Evolutionary conservation across 2,329 filamentous ascomycete species (phyloP), one percentile per base, ranked within the genome.

Genomic region (Calycina herbarum): DNA sequence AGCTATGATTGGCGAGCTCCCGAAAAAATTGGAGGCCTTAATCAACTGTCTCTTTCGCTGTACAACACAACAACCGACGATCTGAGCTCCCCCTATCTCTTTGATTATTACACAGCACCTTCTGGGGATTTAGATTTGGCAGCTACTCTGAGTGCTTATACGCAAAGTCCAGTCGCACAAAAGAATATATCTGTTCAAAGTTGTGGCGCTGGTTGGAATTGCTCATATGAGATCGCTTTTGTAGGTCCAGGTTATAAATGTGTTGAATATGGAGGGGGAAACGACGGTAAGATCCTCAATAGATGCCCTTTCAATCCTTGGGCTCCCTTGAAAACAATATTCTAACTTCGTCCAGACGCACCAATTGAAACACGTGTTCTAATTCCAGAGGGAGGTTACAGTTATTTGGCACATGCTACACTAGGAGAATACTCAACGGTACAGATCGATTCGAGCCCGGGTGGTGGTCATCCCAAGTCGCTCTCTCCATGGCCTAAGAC

Each of bases 161-260:
- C 51, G 11, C 61, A 63, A 40, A 33, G n/a, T n/a, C 51, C 61
- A 20, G 24, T 58, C 5, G n/a, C 38, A 35, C n/a, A 38, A 31
- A 31, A 27, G n/a, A 13, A 58, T 31, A 33, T 29, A 31, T n/a
- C 54, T 35, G 6, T 45, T 24, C 51, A 63, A 29, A 33, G 13
- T 20, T 63, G 61, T 45, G 61, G 61, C 11, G 13, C 54, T 10
- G 61, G 61, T 35, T 63, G 61, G 61, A 63, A 63, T 48, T 63
- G 61, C 27, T 58, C n/a, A n/a, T 63, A 38, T 35, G 15, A 29
- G 15, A 63, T 63, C n/a, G 6, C 61, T 10, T 63, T 63, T 48
- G 42, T 17, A 15, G 61, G 61, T 6, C 61, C 61, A 29, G 61
- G 61, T 8, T 63, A 63, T 27, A 63, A 63, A 59, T 63, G 61